Conservation (phyloP, 768 basidiomycete species). For the Lenzites betulinus region DNA sequence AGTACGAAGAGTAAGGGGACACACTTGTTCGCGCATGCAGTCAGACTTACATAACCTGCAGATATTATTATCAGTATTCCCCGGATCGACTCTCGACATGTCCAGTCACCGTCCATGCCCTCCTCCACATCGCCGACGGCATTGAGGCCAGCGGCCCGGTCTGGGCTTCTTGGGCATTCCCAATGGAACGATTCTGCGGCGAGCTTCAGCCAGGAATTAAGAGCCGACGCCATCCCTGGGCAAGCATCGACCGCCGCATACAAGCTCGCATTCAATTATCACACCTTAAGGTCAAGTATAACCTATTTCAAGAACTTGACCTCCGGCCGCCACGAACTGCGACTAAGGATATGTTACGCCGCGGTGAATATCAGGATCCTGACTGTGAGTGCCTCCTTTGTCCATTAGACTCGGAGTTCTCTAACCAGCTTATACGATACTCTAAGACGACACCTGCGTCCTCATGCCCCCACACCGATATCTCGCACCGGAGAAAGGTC, state of each 20-base stretch:
- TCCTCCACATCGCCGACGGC: slow-evolving; percentile 30
- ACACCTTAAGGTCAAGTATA: neutral
- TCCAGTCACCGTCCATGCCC: slow-evolving; percentile 33
- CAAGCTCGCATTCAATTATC: neutral
- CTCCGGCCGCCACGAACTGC: slow-evolving; percentile 4
- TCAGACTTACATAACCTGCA: no score
- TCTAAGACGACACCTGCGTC: neutral
- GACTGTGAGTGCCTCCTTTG: neutral
- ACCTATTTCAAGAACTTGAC: neutral
- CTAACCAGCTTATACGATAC: neutral
- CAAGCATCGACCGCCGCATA: slow-evolving; percentile 14
- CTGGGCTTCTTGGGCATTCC: slow-evolving; percentile 31
- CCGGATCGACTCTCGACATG: slow-evolving; percentile 29
- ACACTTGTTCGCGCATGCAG: no score
- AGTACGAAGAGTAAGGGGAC: slow-evolving; percentile 37
- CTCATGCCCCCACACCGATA: neutral
- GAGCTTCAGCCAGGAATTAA: slow-evolving; percentile 19
- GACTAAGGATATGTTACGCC: neutral
- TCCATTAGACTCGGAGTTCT: neutral
- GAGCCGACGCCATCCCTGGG: slow-evolving; percentile 17
- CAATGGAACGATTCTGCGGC: slow-evolving; percentile 30
- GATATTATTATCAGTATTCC: slow-evolving; percentile 31
- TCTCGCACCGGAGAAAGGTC: neutral
- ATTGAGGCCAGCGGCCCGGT: slow-evolving; percentile 27
- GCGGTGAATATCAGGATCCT: neutral